These are phyloP conservation scores for Rhododendron henanense DNA, from an alignment of 148 eudicot species.

Conservation along the genomic window DNA sequence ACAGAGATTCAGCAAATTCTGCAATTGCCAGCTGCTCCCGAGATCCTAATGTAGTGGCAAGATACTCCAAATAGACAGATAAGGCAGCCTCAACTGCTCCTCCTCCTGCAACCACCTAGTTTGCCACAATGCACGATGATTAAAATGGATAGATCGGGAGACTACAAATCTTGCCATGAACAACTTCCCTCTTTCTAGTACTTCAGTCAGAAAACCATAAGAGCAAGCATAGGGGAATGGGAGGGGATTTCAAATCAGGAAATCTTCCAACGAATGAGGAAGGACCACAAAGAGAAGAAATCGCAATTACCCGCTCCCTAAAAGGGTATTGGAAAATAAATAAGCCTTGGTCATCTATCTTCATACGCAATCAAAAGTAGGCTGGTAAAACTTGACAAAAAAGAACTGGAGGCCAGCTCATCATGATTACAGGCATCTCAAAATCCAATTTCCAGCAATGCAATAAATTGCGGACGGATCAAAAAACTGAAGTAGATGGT, in stretches of 20 bases:
- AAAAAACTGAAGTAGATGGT: background rate
- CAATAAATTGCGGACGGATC: background rate
- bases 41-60: constrained; percentile 93
- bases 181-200: background rate
- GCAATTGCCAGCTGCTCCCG: constrained; percentile 98
- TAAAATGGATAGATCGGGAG: background rate
- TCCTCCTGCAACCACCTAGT: constrained; percentile 96
- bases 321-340: background rate
- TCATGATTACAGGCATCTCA: constrained; percentile 1
- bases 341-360: background rate
- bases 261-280: background rate
- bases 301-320: background rate
- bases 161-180: background rate
- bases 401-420: background rate
- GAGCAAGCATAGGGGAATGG: background rate
- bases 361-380: background rate
- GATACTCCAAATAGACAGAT: constrained; percentile 83
- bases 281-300: background rate
- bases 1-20: constrained; percentile 91
- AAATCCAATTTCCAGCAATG: background rate
- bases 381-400: background rate
- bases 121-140: background rate
- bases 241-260: background rate
- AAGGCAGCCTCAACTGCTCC: constrained; percentile 98
- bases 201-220: background rate